Evolutionary conservation across 192 early-diverging fungal genomes (phyloP).

Genomic region (Rhizophagus clarus): DNA sequence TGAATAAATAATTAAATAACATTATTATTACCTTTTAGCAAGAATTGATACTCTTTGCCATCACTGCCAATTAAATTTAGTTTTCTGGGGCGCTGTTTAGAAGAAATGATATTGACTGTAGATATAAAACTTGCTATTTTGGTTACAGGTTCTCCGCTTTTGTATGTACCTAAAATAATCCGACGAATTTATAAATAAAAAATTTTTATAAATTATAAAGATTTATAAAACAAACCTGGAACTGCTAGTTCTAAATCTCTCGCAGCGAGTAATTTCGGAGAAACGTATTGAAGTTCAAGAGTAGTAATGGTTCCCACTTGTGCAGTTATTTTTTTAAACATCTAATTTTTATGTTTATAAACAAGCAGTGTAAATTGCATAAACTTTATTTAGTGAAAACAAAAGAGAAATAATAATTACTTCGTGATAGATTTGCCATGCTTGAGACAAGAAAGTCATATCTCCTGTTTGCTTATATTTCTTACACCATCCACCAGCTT

Average conservation of each 20-base stretch:
- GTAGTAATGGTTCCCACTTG: slow-evolving; percentile 81
- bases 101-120: slow-evolving; percentile 80
- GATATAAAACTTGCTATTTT: slow-evolving; percentile 85
- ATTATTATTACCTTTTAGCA: slow-evolving; percentile 70
- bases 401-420: slow-evolving; percentile 32
- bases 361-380: background rate
- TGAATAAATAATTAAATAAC: background rate
- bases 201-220: background rate
- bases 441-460: slow-evolving; percentile 84
- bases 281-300: slow-evolving; percentile 86
- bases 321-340: slow-evolving; percentile 79
- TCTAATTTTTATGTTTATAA: slow-evolving; percentile 1
- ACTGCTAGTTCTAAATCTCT: slow-evolving; percentile 85
- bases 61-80: slow-evolving; percentile 86
- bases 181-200: background rate
- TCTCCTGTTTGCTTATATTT: slow-evolving; percentile 76
- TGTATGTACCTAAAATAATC: slow-evolving; percentile 63
- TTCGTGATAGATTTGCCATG: slow-evolving; percentile 91
- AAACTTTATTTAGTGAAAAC: background rate
- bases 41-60: slow-evolving; percentile 85
- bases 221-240: slow-evolving; percentile 59
- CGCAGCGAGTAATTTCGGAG: slow-evolving; percentile 83
- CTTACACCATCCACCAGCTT: slow-evolving; percentile 83
- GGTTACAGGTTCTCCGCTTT: slow-evolving; percentile 84
- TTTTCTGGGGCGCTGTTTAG: slow-evolving; percentile 90